These are phyloP conservation scores for Escallonia rubra DNA, from an alignment of 129 eudicot species.

Conservation along the genomic window DNA sequence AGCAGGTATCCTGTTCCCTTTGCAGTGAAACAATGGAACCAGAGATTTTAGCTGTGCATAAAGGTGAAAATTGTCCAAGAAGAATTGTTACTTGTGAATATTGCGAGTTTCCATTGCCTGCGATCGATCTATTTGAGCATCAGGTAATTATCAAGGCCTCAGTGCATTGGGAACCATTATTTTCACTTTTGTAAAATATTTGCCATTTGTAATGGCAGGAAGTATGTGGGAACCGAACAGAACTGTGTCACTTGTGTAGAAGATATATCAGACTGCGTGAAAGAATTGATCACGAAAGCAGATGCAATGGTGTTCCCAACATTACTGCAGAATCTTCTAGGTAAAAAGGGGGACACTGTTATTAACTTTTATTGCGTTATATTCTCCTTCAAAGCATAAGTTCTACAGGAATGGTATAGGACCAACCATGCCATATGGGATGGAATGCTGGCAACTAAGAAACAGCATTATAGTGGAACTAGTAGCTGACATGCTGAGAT, in stretches of 20 bases:
- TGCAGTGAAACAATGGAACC: slow-evolving; percentile 83
- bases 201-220: slow-evolving; percentile 40
- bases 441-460: no score
- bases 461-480: no score
- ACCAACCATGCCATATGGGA: no score
- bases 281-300: slow-evolving; percentile 56
- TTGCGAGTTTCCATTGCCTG: slow-evolving; percentile 94
- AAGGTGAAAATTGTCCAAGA: slow-evolving; percentile 77
- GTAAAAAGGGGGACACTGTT: slow-evolving; percentile 21
- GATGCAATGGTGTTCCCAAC: slow-evolving; percentile 48
- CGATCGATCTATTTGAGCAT: slow-evolving; percentile 75
- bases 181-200: slow-evolving; percentile 8
- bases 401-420: no score
- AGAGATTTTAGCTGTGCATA: slow-evolving; percentile 53
- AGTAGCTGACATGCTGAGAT: no score
- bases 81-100: slow-evolving; percentile 84
- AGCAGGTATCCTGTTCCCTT: slow-evolving; percentile 83
- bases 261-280: slow-evolving; percentile 82
- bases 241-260: slow-evolving; percentile 58
- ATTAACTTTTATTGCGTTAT: neutral
- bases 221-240: slow-evolving; percentile 94
- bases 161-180: neutral
- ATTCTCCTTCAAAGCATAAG: no score
- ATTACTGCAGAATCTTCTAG: slow-evolving; percentile 66
- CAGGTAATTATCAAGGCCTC: slow-evolving; percentile 41